Evolutionary conservation across 2,329 filamentous ascomycete species (phyloP), one percentile per base, ranked within the genome.

Genomic region (Clonostachys solani): DNA sequence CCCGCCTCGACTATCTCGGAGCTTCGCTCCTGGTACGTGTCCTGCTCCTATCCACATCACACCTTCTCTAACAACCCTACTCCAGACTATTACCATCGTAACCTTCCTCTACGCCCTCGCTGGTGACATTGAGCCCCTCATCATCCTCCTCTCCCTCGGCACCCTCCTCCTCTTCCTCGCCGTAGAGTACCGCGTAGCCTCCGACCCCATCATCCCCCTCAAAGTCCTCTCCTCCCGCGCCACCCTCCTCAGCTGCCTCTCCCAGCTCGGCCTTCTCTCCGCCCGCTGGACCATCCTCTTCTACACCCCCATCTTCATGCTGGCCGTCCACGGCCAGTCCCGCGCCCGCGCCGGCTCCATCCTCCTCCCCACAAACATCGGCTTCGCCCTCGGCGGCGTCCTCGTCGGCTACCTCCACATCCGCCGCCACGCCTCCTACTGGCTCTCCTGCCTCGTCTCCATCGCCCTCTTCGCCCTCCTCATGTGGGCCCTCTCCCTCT

Each of bases 271-370:
- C 17, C 78, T 90, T 61, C 92, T 95, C 87, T 83, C 87, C 60
- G 78, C 86, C 3, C 84, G 90, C 48, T 95, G 89, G 89, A 77
- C 77, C 7, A 76, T 95, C 3, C 73, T 95, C 8, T 94, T 91
- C 70, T 95, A 90, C 65, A 79, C 85, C 0, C 89, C 90, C 0
- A 81, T 90, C 40, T 92, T 89, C 56, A 86, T 88, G 34, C 81
- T 94, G 48, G 86, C 87, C 5, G 84, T 94, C 2, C 81, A 84
- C 3, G 80, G 80, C 47, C 86, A 86, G 69, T 67, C 77, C 1
- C 85, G 87, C 0, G 84, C 87, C 1, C 71, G 80, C 2, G 86
- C 88, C 3, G 90, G 89, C 4, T 77, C 86, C 5, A 84, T 92
- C 35, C 76, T 95, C 7, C 80, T 95, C 42, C 89, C 90, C 0